Evolutionary conservation across 352 stramenopile species (phyloP).

Genomic region (Achlya hypogyna): DNA sequence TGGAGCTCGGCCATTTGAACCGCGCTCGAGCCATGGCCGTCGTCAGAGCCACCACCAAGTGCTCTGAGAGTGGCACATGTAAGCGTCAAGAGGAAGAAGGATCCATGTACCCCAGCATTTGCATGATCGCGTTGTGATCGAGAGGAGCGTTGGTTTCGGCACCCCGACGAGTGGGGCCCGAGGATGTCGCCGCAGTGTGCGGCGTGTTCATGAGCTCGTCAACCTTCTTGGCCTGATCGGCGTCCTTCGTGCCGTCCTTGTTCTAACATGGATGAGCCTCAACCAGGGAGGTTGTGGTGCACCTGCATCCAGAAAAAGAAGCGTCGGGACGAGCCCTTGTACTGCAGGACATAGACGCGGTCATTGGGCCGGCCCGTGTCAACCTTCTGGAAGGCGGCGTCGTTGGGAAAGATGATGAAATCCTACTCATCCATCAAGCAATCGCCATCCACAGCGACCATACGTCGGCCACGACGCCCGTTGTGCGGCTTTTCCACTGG

Average conservation of each 20-base stretch:
- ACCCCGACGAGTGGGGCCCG: conserved; percentile 24
- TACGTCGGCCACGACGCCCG: conserved; percentile 62
- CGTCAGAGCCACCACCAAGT: conserved; percentile 36
- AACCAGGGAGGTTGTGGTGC: background rate
- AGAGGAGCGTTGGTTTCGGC: conserved; percentile 57
- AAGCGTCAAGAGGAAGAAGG: background rate
- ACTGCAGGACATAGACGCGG: conserved; percentile 88
- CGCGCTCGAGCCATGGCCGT: conserved; percentile 28
- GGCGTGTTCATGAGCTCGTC: conserved; percentile 87
- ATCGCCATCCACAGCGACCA: background rate
- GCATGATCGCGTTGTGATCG: conserved; percentile 87
- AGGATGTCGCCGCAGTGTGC: conserved; percentile 31
- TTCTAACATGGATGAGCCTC: conserved; percentile 31
- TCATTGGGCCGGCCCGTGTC: conserved; percentile 79
- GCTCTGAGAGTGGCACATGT: background rate
- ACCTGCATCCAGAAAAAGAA: conserved; percentile 96
- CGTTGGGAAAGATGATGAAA: conserved; percentile 89
- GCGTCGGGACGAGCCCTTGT: conserved; percentile 84
- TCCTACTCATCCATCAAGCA: conserved; percentile 36
- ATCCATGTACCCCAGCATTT: conserved; percentile 67
- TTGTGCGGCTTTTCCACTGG: conserved; percentile 88
- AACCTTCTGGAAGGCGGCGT: conserved; percentile 81
- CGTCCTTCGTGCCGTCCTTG: conserved; percentile 81
- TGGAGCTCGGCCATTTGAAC: conserved; percentile 83
- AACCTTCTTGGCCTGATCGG: conserved; percentile 79